A percentile compares a stretch with the other conserved stretches of the same genome.
Evolutionary conservation across 2,329 filamentous ascomycete genomes (phyloP).

Genomic region (Penicillium expansum): DNA sequence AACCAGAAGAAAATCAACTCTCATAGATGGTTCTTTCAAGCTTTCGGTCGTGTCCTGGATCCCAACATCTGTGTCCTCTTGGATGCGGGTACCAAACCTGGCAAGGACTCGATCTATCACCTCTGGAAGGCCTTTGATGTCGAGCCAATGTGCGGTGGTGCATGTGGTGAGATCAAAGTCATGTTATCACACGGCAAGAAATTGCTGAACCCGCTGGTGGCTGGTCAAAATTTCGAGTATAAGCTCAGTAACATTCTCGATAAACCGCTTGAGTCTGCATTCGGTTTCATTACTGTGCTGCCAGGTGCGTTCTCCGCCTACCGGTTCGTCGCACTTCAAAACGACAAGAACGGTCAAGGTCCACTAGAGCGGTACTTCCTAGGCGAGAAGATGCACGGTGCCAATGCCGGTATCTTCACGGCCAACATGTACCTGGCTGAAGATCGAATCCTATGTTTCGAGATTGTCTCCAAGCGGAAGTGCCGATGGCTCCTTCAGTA

Average conservation of each 20-base stretch:
- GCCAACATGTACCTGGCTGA: slow-evolving; percentile 67
- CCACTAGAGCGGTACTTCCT: slow-evolving; percentile 96
- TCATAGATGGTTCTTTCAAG: slow-evolving; percentile 98
- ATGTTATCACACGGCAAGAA: slow-evolving; percentile 88
- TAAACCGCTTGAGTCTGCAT: slow-evolving; percentile 94
- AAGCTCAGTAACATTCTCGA: slow-evolving; percentile 99
- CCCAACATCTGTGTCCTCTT: slow-evolving; percentile 96
- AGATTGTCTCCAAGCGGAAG: slow-evolving; percentile 94
- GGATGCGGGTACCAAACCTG: slow-evolving; percentile 93
- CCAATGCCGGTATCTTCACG: slow-evolving; percentile 92
- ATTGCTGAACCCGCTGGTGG: slow-evolving; percentile 87
- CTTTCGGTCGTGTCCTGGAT: slow-evolving; percentile 86
- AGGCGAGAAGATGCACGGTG: slow-evolving; percentile 91
- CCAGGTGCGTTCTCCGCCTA: slow-evolving; percentile 99
- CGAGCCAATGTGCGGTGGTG: slow-evolving; percentile 94
- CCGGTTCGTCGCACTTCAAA: slow-evolving; percentile 88
- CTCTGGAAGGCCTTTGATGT: slow-evolving; percentile 98
- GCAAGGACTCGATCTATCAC: slow-evolving; percentile 92
- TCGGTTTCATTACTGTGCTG: slow-evolving; percentile 95
- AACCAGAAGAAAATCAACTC: slow-evolving; percentile 99
- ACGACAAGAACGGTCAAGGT: slow-evolving; percentile 91
- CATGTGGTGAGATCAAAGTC: slow-evolving; percentile 98
- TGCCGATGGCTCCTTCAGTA: slow-evolving; percentile 98
- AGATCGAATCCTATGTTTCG: slow-evolving; percentile 56
- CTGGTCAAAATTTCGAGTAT: slow-evolving; percentile 98